Conservation (phyloP, 2,329 filamentous ascomycete genomes). For the Penicillium paneum region DNA sequence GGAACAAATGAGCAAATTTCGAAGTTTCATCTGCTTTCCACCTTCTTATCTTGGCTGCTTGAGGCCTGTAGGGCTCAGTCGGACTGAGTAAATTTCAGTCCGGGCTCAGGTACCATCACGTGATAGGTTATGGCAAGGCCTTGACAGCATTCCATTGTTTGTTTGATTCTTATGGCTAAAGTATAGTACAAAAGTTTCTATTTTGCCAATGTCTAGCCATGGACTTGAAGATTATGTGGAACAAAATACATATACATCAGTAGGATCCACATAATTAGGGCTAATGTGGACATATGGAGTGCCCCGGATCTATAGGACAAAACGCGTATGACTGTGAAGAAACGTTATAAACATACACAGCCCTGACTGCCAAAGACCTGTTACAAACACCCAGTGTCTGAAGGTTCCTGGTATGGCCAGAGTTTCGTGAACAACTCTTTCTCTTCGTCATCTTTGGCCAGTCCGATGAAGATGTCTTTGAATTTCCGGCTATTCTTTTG, state of each 20-base stretch:
- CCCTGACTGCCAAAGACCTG: background rate
- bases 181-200: background rate
- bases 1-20: constrained; percentile 7
- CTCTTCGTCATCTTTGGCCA: constrained; percentile 24
- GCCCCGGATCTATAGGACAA: background rate
- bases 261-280: background rate
- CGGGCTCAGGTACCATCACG: background rate
- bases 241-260: background rate
- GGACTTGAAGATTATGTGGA: background rate
- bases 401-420: constrained; percentile 26
- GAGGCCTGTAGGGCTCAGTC: background rate
- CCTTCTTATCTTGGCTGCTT: constrained; percentile 5
- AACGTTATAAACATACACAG: too few relatives aligned
- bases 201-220: background rate
- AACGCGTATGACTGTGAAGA: background rate
- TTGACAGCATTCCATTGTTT: background rate
- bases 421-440: constrained; percentile 23
- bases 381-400: background rate
- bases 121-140: background rate
- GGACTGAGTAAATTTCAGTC: background rate
- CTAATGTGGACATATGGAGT: background rate
- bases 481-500: constrained; percentile 18
- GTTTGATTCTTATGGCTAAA: background rate
- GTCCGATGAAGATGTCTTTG: constrained; percentile 23
- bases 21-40: constrained; percentile 1